Evolutionary conservation across 2,329 filamentous ascomycete genomes (phyloP).

Genomic region (Dryadomyces quercus-mongolicae): DNA sequence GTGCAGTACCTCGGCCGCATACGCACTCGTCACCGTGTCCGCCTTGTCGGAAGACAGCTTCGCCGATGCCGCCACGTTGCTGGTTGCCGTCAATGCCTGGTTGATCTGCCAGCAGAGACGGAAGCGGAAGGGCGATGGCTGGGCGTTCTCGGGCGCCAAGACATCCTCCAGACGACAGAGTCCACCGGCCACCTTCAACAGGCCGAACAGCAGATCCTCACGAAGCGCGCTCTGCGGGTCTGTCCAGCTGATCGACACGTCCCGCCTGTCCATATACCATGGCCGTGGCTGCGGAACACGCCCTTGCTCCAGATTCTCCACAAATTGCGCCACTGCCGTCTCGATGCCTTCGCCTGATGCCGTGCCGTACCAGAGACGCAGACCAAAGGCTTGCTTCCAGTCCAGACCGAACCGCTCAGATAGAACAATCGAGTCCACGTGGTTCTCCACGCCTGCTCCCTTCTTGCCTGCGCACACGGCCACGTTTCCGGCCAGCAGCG

Average conservation of each 20-base stretch:
- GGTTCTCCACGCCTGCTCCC: constrained; percentile 63
- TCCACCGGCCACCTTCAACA: constrained; percentile 71
- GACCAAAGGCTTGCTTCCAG: constrained; percentile 87
- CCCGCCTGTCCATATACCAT: constrained; percentile 50
- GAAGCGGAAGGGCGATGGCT: constrained; percentile 61
- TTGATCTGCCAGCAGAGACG: constrained; percentile 79
- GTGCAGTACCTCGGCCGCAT: constrained; percentile 11
- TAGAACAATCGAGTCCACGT: constrained; percentile 67
- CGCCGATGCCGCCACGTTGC: constrained; percentile 14
- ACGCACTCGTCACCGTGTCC: constrained; percentile 38
- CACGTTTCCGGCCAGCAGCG: constrained; percentile 80
- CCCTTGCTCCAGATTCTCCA: constrained; percentile 58
- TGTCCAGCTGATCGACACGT: constrained; percentile 45
- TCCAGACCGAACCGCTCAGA: constrained; percentile 74
- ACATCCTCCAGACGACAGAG: constrained; percentile 52
- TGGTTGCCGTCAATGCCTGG: constrained; percentile 46
- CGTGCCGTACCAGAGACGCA: constrained; percentile 82
- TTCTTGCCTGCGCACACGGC: constrained; percentile 70
- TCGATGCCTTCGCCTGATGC: constrained; percentile 56
- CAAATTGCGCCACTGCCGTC: constrained; percentile 60
- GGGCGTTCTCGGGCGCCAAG: constrained; percentile 64
- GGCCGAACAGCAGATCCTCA: constrained; percentile 76
- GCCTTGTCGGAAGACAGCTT: constrained; percentile 59
- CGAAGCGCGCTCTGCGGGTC: constrained; percentile 28
- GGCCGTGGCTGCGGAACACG: constrained; percentile 62